These are phyloP conservation scores for Yarrowia divulgata DNA, from an alignment of 805 yeast species.

Conservation along the genomic window DNA sequence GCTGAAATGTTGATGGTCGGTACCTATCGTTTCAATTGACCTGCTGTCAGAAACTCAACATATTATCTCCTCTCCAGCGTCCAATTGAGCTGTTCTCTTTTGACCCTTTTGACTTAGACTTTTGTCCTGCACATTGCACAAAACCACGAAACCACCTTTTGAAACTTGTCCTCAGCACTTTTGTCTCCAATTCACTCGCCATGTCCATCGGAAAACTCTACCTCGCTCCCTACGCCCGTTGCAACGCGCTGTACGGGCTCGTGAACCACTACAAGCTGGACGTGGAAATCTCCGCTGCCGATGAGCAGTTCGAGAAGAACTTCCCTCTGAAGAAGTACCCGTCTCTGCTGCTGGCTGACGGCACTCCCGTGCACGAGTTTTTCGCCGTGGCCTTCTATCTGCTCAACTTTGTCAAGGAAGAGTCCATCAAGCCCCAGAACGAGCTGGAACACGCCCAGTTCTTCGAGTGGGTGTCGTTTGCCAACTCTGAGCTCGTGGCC, in stretches of 20 bases:
- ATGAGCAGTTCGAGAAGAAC: conserved; percentile 55
- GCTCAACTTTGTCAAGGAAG: conserved; percentile 36
- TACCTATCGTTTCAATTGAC: not conserved
- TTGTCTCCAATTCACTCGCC: not conserved
- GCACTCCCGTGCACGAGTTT: conserved; percentile 67
- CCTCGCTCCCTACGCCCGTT: conserved; percentile 43
- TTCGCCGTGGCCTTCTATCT: conserved; percentile 65
- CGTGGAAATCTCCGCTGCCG: conserved; percentile 55
- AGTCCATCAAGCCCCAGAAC: conserved; percentile 36
- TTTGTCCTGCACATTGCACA: no score
- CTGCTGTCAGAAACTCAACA: not conserved
- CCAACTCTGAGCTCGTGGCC: conserved; percentile 70
- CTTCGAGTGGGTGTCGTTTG: conserved; percentile 56
- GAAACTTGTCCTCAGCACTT: no score
- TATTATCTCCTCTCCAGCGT: not conserved
- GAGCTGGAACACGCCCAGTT: conserved; percentile 30
- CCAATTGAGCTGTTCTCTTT: not conserved
- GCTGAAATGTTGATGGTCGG: not conserved
- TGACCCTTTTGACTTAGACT: no score
- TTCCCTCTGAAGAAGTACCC: conserved; percentile 70
- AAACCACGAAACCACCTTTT: no score
- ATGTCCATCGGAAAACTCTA: conserved; percentile 39
- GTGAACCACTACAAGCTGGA: conserved; percentile 67
- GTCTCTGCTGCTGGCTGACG: conserved; percentile 69
- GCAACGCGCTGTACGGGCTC: conserved; percentile 42